Base-by-base conservation (phyloP, 768 basidiomycete genomes). In the Termitomyces heimii region DNA sequence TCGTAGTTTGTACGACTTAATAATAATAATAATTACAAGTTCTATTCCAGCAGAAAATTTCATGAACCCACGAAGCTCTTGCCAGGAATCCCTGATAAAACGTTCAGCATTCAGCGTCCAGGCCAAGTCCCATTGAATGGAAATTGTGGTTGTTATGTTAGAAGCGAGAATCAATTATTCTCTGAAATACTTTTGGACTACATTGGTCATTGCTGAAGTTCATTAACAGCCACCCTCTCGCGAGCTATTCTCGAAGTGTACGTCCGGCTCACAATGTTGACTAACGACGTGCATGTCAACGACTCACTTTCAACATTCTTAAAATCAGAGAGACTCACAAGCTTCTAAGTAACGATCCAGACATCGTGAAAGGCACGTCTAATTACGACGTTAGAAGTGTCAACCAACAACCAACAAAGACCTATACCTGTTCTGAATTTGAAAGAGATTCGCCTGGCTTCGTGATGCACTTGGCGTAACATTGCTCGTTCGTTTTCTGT, bases 311-410 rank as follows among this genome's bases (percentile, higher is more conserved):
- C 18, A n/a, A 55, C 14, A 2, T 55, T 16, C 44, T 31, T 52
- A 50, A 28, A 60, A 18, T 29, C 44, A 44, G 37, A 46, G 37
- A 46, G 7, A 82, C 89, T 74, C 65, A 92, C 91, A 92, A 35
- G 88, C 88, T 71, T 93, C 89, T 75, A 94, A 76, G 67, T 92
- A 94, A 44, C 89, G 82, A 53, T 92, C 89, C 65, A 92, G 75
- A 67, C 92, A 94, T 56, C 83, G 77, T 6, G 82, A 73, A 43
- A 93, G 73, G 64, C 92, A 94, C 28, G 84, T 84, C 92, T 93
- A 54, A n/a, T 44, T 7, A 58, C 24, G 55, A 40, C 24, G 18
- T 47, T 39, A 39, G 37, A 37, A n/a, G 5, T 14, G 57, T 63
- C 53, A 60, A 44, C 43, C 45, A 10, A 24, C 14, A 18, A n/a